Percentiles rank a stretch among this genome's conserved stretches.
phyloP scores from a whole-genome alignment of 208 protist species.

The Angomonas ambiguus region DNA sequence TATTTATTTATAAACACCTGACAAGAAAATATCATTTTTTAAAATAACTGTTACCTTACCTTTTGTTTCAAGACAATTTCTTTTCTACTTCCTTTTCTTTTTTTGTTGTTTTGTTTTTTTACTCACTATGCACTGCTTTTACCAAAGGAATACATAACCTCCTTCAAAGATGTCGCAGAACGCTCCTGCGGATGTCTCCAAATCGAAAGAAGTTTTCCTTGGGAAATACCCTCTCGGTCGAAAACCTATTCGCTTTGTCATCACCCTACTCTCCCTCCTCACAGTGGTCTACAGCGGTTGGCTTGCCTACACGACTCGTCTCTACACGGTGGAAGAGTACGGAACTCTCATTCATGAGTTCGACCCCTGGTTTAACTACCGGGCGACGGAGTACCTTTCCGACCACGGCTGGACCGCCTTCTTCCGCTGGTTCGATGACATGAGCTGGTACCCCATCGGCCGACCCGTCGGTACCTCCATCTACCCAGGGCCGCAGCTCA shows the following conservation, averaged over 20 bases:
- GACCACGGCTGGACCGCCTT: conserved; percentile 94
- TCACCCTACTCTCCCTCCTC: neutral
- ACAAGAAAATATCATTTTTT: too few relatives aligned
- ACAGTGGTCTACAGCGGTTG: neutral
- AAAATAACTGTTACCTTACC: neutral
- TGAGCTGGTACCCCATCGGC: conserved; percentile 97
- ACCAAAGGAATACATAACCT: neutral
- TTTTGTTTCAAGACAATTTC: conserved; percentile 1
- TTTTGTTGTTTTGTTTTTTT: conserved; percentile 1
- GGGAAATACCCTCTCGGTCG: too few relatives aligned
- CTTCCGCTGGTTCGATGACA: conserved; percentile 98
- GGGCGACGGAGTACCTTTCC: conserved; percentile 86
- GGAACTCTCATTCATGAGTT: conserved; percentile 92
- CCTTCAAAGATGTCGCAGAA: too few relatives aligned
- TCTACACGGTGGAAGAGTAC: conserved; percentile 66
- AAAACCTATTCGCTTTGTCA: too few relatives aligned
- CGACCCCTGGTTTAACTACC: conserved; percentile 94
- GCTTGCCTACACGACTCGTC: conserved; percentile 48
- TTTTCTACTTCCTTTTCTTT: conserved; percentile 2
- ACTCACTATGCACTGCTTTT: neutral
- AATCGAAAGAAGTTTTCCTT: neutral
- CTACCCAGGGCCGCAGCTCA: conserved; percentile 98
- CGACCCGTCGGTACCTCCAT: conserved; percentile 96
- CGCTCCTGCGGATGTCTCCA: neutral
- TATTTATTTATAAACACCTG: too few relatives aligned